Conservation (phyloP, 83 land plant species). For the Isoetes engelmannii region DNA sequence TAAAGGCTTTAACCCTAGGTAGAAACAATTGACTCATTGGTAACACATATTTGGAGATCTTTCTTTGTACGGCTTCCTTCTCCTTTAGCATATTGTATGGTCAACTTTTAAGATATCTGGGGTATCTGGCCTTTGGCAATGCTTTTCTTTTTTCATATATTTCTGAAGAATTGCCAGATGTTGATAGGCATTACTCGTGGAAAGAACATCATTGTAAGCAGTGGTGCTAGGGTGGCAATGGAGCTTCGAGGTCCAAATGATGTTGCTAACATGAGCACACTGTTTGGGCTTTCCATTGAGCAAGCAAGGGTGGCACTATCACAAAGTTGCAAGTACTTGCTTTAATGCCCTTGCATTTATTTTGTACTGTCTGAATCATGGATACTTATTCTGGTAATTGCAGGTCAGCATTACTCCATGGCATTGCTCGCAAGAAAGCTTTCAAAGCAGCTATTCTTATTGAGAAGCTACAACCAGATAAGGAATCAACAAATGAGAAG, state of each 20-base stretch:
- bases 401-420: slow-evolving; percentile 30
- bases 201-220: slow-evolving; percentile 24
- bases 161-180: slow-evolving; percentile 16
- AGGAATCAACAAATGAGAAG: slow-evolving; percentile 6
- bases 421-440: slow-evolving; percentile 24
- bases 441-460: slow-evolving; percentile 27
- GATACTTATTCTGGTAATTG: not conserved
- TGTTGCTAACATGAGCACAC: slow-evolving; percentile 31
- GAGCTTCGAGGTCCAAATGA: slow-evolving; percentile 40
- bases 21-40: too few relatives aligned
- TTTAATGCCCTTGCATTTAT: too few relatives aligned
- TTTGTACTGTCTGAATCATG: not conserved
- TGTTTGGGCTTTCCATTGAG: slow-evolving; percentile 31
- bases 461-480: slow-evolving; percentile 7
- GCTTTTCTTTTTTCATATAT: not conserved
- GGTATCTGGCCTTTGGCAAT: not conserved
- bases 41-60: too few relatives aligned
- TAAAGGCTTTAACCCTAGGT: too few relatives aligned
- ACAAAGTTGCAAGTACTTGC: slow-evolving; percentile 29
- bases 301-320: slow-evolving; percentile 26
- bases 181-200: slow-evolving; percentile 23
- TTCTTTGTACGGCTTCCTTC: too few relatives aligned
- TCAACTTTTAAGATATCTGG: not conserved
- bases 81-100: too few relatives aligned
- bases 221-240: slow-evolving; percentile 25